These are phyloP conservation scores for Calonectria multiphialidica DNA, from an alignment of 2,329 filamentous ascomycete genomes.

Conservation along the genomic window DNA sequence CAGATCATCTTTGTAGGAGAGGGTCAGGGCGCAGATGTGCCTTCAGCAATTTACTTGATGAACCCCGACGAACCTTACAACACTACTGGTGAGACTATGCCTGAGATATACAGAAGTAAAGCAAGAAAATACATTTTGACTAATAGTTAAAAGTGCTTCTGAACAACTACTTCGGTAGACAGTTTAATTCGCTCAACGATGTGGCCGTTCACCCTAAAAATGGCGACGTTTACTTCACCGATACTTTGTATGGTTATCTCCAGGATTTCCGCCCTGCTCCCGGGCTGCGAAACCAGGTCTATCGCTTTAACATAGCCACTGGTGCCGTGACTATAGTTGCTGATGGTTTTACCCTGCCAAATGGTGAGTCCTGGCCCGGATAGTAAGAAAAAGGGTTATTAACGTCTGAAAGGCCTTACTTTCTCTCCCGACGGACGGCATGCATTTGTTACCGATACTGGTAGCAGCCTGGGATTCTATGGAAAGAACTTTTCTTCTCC, in stretches of 20 bases:
- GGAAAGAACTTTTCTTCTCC: conserved; percentile 56
- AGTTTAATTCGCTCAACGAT: conserved; percentile 73
- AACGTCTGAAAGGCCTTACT: conserved; percentile 56
- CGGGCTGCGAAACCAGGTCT: conserved; percentile 68
- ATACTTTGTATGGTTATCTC: conserved; percentile 69
- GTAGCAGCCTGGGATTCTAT: conserved; percentile 53
- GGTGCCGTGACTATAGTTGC: conserved; percentile 67
- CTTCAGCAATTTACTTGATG: conserved; percentile 42
- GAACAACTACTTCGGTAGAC: conserved; percentile 71
- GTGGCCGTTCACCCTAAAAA: conserved; percentile 64
- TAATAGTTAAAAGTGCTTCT: conserved; percentile 55
- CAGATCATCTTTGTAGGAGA: conserved; percentile 63
- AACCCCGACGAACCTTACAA: conserved; percentile 60
- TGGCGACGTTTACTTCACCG: conserved; percentile 72
- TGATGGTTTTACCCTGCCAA: conserved; percentile 67
- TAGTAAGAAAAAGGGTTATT: background rate
- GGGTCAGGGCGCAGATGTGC: conserved; percentile 57
- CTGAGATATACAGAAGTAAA: background rate
- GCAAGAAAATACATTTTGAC: background rate
- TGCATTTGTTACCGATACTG: conserved; percentile 70
- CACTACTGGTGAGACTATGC: conserved; percentile 54
- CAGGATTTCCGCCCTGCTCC: conserved; percentile 69
- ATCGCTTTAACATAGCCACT: conserved; percentile 63
- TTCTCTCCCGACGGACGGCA: conserved; percentile 66
- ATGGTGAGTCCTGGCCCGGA: conserved; percentile 51